phyloP scores from a whole-genome alignment of 495 filamentous ascomycete genomes.

The Thozetella sp. region DNA sequence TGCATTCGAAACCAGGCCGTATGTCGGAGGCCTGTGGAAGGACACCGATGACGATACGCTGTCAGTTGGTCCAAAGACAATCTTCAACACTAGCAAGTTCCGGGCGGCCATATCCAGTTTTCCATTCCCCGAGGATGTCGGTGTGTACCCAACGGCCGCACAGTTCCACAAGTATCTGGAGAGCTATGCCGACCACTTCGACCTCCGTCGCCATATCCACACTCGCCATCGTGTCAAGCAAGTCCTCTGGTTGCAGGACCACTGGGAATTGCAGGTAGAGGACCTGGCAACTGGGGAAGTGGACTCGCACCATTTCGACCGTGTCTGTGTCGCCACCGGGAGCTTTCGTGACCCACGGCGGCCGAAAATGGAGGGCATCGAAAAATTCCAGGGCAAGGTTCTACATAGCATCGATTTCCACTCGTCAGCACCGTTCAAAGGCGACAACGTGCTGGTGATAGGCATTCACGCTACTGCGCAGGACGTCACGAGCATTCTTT shows the following conservation, averaged over 20 bases:
- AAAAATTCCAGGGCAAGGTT: background rate
- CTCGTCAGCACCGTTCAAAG: background rate
- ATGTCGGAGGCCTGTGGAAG: background rate
- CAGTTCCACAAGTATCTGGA: background rate
- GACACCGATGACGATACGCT: background rate
- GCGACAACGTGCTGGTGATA: background rate
- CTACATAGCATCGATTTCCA: background rate
- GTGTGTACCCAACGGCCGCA: background rate
- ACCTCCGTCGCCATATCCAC: background rate
- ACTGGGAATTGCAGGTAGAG: background rate
- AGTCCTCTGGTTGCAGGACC: background rate
- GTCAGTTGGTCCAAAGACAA: background rate
- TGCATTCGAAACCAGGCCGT: background rate
- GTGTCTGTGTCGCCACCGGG: background rate
- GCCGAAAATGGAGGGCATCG: background rate
- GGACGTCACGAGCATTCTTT: background rate
- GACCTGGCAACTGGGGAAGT: background rate
- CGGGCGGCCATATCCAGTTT: background rate
- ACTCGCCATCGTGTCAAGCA: background rate
- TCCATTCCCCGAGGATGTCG: background rate
- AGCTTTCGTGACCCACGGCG: background rate
- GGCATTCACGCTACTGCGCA: background rate
- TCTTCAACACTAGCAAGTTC: background rate
- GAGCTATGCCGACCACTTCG: background rate
- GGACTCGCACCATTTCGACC: background rate